These are phyloP conservation scores for Eurotiales sp. DNA, from an alignment of 2,329 filamentous ascomycete genomes.

Conservation along the genomic window DNA sequence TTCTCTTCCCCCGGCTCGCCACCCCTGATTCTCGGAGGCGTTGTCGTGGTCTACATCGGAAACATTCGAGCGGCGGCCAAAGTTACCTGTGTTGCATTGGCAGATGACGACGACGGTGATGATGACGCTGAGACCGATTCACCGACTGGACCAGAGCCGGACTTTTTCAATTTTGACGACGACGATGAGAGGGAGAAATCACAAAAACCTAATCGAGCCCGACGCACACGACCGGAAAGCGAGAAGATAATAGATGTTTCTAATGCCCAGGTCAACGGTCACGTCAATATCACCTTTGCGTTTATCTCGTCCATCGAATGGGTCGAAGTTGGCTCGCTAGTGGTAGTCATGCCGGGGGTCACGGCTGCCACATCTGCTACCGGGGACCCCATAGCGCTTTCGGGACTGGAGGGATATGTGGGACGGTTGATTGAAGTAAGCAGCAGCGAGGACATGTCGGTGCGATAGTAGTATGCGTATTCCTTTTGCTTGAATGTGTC, in stretches of 20 bases:
- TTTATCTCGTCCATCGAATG: slow-evolving; percentile 58
- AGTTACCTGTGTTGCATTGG: slow-evolving; percentile 56
- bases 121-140: slow-evolving; percentile 27
- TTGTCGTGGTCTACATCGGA: slow-evolving; percentile 74
- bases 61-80: slow-evolving; percentile 80
- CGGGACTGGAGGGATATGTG: slow-evolving; percentile 59
- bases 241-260: slow-evolving; percentile 26
- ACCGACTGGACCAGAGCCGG: slow-evolving; percentile 32
- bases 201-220: slow-evolving; percentile 13
- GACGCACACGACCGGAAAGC: slow-evolving; percentile 20
- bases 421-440: slow-evolving; percentile 43
- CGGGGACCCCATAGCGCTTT: slow-evolving; percentile 45
- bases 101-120: too few species aligned
- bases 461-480: too few species aligned
- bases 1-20: slow-evolving; percentile 42
- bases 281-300: slow-evolving; percentile 50
- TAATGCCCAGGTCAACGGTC: slow-evolving; percentile 21
- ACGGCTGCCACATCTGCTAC: slow-evolving; percentile 47
- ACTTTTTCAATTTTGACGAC: slow-evolving; percentile 44
- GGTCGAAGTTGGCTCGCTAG: slow-evolving; percentile 53
- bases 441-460: slow-evolving; percentile 68
- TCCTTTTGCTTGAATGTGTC: neutral
- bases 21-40: slow-evolving; percentile 52
- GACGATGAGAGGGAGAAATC: slow-evolving; percentile 23
- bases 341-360: slow-evolving; percentile 58